A percentile compares a stretch with the other conserved stretches of the same genome.
phyloP scores from a whole-genome alignment of 129 eudicot genomes.

The Scalesia atractyloides region DNA sequence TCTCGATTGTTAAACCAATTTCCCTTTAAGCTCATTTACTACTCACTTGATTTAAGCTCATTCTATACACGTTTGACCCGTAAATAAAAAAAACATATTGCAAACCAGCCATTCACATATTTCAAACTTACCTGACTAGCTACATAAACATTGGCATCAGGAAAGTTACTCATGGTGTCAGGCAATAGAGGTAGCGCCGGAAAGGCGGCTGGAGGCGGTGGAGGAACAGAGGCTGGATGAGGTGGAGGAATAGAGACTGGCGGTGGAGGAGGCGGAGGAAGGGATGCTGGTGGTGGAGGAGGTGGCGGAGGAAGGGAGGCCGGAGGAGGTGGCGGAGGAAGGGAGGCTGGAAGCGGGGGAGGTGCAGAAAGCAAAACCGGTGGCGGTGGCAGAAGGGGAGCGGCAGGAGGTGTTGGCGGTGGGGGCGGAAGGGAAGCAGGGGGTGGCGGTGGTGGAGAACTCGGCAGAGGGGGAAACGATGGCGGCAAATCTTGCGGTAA shows the following conservation, averaged over 20 bases:
- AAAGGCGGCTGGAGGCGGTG: no score
- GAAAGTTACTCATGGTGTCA: constrained; percentile 25
- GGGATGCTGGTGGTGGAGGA: constrained; percentile 14
- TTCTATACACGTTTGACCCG: neutral
- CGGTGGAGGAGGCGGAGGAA: neutral
- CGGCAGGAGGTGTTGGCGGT: constrained; percentile 12
- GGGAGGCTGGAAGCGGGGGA: constrained; percentile 5
- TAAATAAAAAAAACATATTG: neutral
- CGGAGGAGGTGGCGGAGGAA: constrained; percentile 20
- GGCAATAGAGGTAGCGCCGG: constrained; percentile 25
- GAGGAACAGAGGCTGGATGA: no score
- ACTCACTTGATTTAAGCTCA: no score
- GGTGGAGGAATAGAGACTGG: neutral
- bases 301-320: constrained; percentile 14
- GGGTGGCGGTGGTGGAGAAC: constrained; percentile 41
- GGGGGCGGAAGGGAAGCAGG: constrained; percentile 25
- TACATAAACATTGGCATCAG: constrained; percentile 39
- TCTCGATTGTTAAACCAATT: neutral
- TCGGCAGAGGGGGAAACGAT: constrained; percentile 56
- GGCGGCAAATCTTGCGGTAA: constrained; percentile 57
- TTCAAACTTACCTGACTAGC: constrained; percentile 43
- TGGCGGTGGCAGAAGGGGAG: constrained; percentile 22
- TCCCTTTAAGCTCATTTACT: neutral
- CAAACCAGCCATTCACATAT: neutral
- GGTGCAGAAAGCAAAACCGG: no score